Evolutionary conservation across 305 asterid species (phyloP).

Genomic region (Coffea humblotiana): DNA sequence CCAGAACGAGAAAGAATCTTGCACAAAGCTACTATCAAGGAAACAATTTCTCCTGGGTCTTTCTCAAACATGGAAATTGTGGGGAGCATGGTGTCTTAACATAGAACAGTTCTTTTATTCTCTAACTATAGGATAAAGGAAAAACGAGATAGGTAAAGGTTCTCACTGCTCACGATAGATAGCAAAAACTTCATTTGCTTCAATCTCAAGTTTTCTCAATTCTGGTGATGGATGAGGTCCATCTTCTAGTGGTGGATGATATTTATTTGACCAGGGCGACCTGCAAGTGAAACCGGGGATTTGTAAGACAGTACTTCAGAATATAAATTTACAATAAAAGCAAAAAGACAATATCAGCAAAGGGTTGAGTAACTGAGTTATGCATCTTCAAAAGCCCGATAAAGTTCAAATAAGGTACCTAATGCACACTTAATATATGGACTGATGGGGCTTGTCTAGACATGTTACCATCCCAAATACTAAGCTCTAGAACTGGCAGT

Average conservation of each 20-base stretch:
- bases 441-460: background rate
- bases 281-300: slow-evolving; percentile 37
- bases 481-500: background rate
- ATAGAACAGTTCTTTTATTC: background rate
- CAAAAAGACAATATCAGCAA: slow-evolving; percentile 2
- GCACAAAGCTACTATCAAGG: background rate
- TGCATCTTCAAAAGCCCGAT: background rate
- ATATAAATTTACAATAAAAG: background rate
- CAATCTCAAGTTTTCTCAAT: slow-evolving; percentile 92
- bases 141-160: slow-evolving; percentile 73
- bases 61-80: background rate
- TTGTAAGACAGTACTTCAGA: background rate
- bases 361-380: background rate
- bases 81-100: background rate
- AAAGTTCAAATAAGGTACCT: background rate
- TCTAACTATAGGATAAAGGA: slow-evolving; percentile 16
- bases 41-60: background rate
- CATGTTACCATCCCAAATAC: background rate
- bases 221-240: slow-evolving; percentile 81
- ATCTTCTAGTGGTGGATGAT: slow-evolving; percentile 82
- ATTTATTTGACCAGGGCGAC: slow-evolving; percentile 94
- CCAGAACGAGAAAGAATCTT: background rate
- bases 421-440: slow-evolving; percentile 3
- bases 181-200: slow-evolving; percentile 92
- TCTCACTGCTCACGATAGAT: slow-evolving; percentile 99